phyloP scores from a whole-genome alignment of 176 grass and related monocot species.

The Tuctoria greenei region DNA sequence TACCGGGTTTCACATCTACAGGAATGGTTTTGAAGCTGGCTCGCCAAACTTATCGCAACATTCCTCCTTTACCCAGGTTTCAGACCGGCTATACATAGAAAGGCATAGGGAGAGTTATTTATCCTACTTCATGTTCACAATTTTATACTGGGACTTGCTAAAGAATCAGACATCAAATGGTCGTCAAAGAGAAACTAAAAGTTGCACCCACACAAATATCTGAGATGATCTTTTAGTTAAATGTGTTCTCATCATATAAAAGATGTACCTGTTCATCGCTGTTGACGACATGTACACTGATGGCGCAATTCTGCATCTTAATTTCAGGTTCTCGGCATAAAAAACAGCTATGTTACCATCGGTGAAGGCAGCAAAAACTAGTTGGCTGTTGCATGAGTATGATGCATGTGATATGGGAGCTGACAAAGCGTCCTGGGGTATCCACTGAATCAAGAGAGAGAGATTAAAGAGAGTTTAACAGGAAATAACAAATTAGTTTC shows the following conservation, averaged over 20 bases:
- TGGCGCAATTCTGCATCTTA: slow-evolving; percentile 74
- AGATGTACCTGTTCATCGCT: slow-evolving; percentile 54
- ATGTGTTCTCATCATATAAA: slow-evolving; percentile 9
- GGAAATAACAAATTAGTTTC: slow-evolving; percentile 11
- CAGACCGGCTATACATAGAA: too few relatives aligned
- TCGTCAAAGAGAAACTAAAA: slow-evolving; percentile 23
- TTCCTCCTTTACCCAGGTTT: too few relatives aligned
- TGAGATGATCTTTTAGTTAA: neutral
- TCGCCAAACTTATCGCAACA: too few relatives aligned
- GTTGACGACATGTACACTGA: slow-evolving; percentile 58
- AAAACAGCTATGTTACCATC: slow-evolving; percentile 90
- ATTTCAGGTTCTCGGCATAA: slow-evolving; percentile 82
- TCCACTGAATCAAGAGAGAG: slow-evolving; percentile 73
- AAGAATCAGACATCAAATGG: slow-evolving; percentile 4
- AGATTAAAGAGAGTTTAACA: neutral
- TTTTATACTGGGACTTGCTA: slow-evolving; percentile 6
- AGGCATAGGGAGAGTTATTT: too few relatives aligned
- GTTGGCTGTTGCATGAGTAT: slow-evolving; percentile 82
- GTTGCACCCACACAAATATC: neutral
- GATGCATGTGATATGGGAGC: slow-evolving; percentile 76
- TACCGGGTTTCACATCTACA: too few relatives aligned
- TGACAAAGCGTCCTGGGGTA: slow-evolving; percentile 72
- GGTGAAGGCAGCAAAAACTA: slow-evolving; percentile 81
- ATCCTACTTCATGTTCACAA: neutral
- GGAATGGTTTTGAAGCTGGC: too few relatives aligned